These are phyloP conservation scores for Zygosaccharomyces gambellarensis DNA, from an alignment of 805 yeast genomes.

Conservation along the genomic window DNA sequence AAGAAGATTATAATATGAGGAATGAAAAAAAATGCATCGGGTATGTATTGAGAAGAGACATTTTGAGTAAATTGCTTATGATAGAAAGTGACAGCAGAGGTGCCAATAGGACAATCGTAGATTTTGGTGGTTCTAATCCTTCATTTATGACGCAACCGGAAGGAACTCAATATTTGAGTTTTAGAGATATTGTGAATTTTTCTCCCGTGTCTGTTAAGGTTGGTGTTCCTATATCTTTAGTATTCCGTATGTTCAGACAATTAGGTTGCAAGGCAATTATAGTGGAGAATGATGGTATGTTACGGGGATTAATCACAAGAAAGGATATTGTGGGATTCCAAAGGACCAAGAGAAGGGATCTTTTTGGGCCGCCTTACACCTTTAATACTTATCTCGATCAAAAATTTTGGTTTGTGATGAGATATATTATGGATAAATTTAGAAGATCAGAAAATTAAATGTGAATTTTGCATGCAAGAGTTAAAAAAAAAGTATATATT, in stretches of 20 bases:
- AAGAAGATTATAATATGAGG: conserved; percentile 35
- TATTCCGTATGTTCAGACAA: conserved; percentile 64
- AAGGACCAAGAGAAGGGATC: conserved; percentile 29
- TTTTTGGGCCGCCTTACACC: conserved; percentile 27
- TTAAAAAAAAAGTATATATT: conserved; percentile 1
- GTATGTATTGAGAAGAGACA: conserved; percentile 25
- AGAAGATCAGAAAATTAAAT: conserved; percentile 3
- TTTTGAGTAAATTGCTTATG: conserved; percentile 21
- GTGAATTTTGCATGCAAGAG: background rate
- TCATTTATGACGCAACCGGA: background rate
- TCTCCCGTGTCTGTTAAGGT: conserved; percentile 61
- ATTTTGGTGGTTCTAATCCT: conserved; percentile 7
- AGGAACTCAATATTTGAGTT: conserved; percentile 21
- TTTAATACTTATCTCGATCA: conserved; percentile 24
- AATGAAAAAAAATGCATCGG: conserved; percentile 39
- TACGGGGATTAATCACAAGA: conserved; percentile 75
- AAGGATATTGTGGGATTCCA: conserved; percentile 76
- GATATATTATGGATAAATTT: conserved; percentile 15
- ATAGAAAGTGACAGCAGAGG: conserved; percentile 14
- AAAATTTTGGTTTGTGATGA: conserved; percentile 22
- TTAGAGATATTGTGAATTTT: conserved; percentile 35
- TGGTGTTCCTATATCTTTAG: conserved; percentile 51
- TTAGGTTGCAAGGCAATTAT: conserved; percentile 75
- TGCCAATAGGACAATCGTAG: conserved; percentile 15
- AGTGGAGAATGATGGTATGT: conserved; percentile 54